Percentiles rank a stretch among this genome's conserved stretches.
phyloP scores from a whole-genome alignment of 192 early-diverging fungal genomes.

The Mortierella hygrophila region DNA sequence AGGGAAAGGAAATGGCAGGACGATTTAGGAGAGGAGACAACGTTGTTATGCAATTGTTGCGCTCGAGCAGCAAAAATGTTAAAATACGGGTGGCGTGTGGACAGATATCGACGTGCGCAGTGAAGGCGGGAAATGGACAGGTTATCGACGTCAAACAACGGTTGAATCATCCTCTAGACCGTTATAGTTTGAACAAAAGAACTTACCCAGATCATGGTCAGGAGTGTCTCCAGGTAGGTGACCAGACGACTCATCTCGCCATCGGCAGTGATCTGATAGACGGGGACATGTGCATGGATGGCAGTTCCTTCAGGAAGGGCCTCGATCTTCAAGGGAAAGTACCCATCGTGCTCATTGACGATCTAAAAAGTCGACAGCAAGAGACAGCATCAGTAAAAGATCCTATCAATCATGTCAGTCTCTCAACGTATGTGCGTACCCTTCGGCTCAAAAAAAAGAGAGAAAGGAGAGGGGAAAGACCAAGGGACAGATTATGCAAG shows the following conservation, averaged over 20 bases:
- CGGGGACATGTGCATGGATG: slow-evolving; percentile 83
- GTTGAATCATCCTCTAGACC: neutral
- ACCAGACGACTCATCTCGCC: slow-evolving; percentile 80
- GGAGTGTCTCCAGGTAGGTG: slow-evolving; percentile 86
- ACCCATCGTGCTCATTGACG: slow-evolving; percentile 83
- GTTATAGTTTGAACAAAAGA: neutral
- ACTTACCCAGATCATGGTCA: slow-evolving; percentile 86
- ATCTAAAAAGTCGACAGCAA: slow-evolving; percentile 59
- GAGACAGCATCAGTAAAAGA: neutral
- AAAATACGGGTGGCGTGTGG: neutral
- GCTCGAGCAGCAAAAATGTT: neutral
- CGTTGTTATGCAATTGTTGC: neutral
- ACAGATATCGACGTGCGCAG: neutral
- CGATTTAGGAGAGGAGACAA: neutral
- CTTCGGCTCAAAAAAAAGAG: neutral
- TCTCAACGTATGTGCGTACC: neutral
- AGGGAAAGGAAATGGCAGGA: neutral
- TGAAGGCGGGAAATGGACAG: neutral
- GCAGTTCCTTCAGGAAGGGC: slow-evolving; percentile 86
- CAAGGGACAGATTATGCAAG: neutral
- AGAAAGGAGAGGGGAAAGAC: neutral
- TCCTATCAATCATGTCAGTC: neutral
- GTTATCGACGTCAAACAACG: neutral
- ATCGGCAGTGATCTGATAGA: slow-evolving; percentile 85
- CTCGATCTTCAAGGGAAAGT: slow-evolving; percentile 88